A percentile compares a stretch with the other conserved stretches of the same genome.
These are phyloP conservation scores for Beauveria rudraprayagi DNA, from an alignment of 2,329 filamentous ascomycete genomes.

Conservation along the genomic window DNA sequence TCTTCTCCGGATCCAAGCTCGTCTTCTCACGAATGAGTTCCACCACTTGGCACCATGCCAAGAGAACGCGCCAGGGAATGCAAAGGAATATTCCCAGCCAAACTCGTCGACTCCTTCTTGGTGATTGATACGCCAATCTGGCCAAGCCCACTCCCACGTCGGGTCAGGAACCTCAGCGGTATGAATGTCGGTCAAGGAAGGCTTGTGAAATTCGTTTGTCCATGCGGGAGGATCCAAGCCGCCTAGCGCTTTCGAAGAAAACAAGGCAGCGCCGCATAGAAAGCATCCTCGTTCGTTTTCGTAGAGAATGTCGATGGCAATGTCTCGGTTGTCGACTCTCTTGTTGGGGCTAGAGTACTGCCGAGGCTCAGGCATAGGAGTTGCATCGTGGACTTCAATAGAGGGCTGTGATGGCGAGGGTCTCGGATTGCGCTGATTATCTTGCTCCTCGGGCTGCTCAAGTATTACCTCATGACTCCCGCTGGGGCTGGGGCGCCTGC, in stretches of 20 bases:
- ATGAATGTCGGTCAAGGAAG: conserved; percentile 59
- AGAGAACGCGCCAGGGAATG: conserved; percentile 63
- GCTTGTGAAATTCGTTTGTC: conserved; percentile 62
- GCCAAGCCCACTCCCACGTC: conserved; percentile 82
- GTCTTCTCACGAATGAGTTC: conserved; percentile 84
- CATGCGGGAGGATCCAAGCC: conserved; percentile 80
- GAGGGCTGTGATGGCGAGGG: conserved; percentile 21
- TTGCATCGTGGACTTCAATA: conserved; percentile 27
- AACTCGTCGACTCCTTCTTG: conserved; percentile 74
- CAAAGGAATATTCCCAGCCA: conserved; percentile 94
- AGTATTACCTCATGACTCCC: conserved; percentile 4
- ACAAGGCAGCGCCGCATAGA: conserved; percentile 81
- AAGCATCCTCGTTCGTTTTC: conserved; percentile 93
- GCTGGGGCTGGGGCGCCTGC: neutral
- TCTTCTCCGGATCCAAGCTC: conserved; percentile 79
- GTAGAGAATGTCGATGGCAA: conserved; percentile 78
- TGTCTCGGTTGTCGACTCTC: conserved; percentile 34
- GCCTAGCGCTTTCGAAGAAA: conserved; percentile 76
- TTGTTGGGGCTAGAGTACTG: conserved; percentile 28
- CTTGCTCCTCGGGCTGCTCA: conserved; percentile 4
- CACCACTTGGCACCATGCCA: conserved; percentile 94
- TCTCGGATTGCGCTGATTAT: conserved; percentile 11
- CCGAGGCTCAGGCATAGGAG: conserved; percentile 14
- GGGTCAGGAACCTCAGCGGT: conserved; percentile 92
- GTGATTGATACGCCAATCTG: conserved; percentile 57